phyloP scores from a whole-genome alignment of 192 early-diverging fungal species.

The Coemansia erecta region DNA sequence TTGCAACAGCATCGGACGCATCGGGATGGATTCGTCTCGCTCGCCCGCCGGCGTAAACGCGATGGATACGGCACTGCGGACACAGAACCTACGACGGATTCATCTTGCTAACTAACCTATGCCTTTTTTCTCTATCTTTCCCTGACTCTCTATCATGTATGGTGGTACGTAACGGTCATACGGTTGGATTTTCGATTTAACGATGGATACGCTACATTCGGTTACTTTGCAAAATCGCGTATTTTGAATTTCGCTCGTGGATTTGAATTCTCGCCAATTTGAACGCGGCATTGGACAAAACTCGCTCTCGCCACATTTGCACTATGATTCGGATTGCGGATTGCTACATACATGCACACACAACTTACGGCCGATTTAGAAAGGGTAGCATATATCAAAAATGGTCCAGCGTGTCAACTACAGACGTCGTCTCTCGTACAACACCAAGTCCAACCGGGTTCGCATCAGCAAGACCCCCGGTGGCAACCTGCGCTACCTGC shows the following conservation, averaged over 20 bases:
- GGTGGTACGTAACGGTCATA: background rate
- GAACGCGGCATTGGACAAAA: background rate
- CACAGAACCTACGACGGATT: background rate
- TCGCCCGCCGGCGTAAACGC: conserved; percentile 1
- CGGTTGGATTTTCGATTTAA: background rate
- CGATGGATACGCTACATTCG: conserved; percentile 1
- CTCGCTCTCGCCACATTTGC: background rate
- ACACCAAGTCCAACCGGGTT: conserved; percentile 85
- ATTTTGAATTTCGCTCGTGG: background rate
- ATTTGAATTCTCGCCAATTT: background rate
- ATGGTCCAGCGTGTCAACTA: conserved; percentile 77
- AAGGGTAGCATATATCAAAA: conserved; percentile 44
- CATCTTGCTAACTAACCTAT: background rate
- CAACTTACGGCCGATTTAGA: background rate
- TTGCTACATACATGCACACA: too few species aligned
- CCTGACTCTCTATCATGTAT: conserved; percentile 3
- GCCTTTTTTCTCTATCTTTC: background rate
- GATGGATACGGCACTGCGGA: background rate
- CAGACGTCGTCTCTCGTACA: conserved; percentile 83
- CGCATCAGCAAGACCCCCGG: conserved; percentile 76
- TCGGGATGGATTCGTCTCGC: conserved; percentile 1
- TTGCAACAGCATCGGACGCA: background rate
- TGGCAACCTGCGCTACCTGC: conserved; percentile 87
- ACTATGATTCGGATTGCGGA: background rate
- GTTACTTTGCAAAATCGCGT: too few species aligned